phyloP scores from a whole-genome alignment of 352 stramenopile species.

The Aphanomyces invadans region DNA sequence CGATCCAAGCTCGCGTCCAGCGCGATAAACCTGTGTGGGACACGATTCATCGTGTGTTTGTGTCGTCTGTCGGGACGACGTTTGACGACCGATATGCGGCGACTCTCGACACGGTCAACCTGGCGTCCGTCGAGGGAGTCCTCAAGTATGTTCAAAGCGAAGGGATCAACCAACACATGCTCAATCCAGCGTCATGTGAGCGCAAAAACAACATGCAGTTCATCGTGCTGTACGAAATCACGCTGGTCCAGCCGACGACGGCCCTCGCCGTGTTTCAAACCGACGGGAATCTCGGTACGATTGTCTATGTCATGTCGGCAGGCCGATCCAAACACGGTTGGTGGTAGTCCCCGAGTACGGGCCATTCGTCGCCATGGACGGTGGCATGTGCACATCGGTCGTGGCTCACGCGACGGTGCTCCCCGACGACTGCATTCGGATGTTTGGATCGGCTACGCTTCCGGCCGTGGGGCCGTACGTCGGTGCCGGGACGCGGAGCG shows the following conservation, averaged over 20 bases:
- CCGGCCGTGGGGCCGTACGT: conserved; percentile 13
- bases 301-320: background rate
- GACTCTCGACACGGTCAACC: conserved; percentile 69
- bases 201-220: conserved; percentile 79
- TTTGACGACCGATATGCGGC: conserved; percentile 53
- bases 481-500: background rate
- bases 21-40: conserved; percentile 57
- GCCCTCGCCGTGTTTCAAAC: conserved; percentile 57
- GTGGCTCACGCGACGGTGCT: background rate
- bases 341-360: conserved; percentile 28
- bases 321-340: background rate
- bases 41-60: conserved; percentile 25
- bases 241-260: conserved; percentile 69
- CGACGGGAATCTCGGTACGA: conserved; percentile 21
- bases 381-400: conserved; percentile 23
- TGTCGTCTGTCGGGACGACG: conserved; percentile 21
- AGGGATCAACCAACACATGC: conserved; percentile 52
- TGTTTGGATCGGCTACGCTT: conserved; percentile 10
- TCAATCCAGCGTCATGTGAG: conserved; percentile 37
- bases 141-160: conserved; percentile 79
- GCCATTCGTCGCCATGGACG: conserved; percentile 19
- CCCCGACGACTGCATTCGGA: conserved; percentile 9
- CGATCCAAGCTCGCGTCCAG: conserved; percentile 66
- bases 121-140: conserved; percentile 53
- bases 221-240: conserved; percentile 77